phyloP scores from a whole-genome alignment of 495 filamentous ascomycete species.

The Halenospora varia region DNA sequence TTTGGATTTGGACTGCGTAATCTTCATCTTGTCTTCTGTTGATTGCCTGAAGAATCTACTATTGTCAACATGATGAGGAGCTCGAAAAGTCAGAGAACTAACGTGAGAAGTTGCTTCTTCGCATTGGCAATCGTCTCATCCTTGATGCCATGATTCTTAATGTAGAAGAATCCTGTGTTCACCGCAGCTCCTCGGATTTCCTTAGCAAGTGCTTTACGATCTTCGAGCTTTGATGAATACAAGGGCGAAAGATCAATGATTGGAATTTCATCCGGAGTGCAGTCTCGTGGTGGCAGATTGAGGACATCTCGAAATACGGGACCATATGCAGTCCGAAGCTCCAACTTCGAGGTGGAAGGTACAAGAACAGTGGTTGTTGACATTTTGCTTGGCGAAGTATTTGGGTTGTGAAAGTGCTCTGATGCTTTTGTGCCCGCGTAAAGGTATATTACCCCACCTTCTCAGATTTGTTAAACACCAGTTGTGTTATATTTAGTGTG shows the following conservation, averaged over 20 bases:
- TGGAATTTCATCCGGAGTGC: constrained; percentile 51
- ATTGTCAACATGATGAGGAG: neutral
- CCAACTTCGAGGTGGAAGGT: constrained; percentile 32
- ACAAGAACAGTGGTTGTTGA: constrained; percentile 15
- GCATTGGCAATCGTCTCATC: constrained; percentile 40
- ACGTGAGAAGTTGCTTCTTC: constrained; percentile 30
- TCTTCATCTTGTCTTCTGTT: constrained; percentile 34
- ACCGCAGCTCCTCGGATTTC: constrained; percentile 40
- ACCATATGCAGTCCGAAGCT: constrained; percentile 37
- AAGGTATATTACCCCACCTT: no score
- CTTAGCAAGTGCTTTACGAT: constrained; percentile 35
- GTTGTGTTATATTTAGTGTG: no score
- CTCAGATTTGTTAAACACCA: no score
- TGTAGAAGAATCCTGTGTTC: constrained; percentile 52
- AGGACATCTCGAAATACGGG: constrained; percentile 37
- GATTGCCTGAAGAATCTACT: constrained; percentile 44
- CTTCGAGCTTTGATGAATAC: constrained; percentile 32
- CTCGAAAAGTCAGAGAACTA: constrained; percentile 1
- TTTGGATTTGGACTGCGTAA: constrained; percentile 20
- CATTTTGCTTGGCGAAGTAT: constrained; percentile 8
- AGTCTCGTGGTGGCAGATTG: constrained; percentile 32
- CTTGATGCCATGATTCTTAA: constrained; percentile 50
- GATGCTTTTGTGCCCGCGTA: neutral
- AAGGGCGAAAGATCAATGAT: constrained; percentile 46
- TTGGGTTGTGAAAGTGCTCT: neutral